These are phyloP conservation scores for Zea mays DNA, from an alignment of 176 grass and related monocot species.

Conservation along the genomic window Zm-B73-REFERENCE-NAM-5.0 NC_050097.1:210252501-210253000, in stretches of 20 bases:
- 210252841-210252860: background rate
- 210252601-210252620: constrained; percentile 33
- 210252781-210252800: background rate
- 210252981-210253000: background rate
- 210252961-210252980: no score
- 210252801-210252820: background rate
- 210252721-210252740: background rate
- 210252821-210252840: background rate
- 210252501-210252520: constrained; percentile 96
- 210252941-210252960: no score
- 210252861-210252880: no score
- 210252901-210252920: no score
- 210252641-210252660: constrained; percentile 27
- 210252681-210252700: constrained; percentile 9
- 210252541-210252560: constrained; percentile 28
- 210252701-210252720: constrained; percentile 38
- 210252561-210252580: background rate
- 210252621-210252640: constrained; percentile 27
- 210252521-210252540: constrained; percentile 48
- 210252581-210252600: background rate
- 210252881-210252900: background rate
- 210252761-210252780: background rate
- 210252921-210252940: background rate
- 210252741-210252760: background rate
- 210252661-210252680: constrained; percentile 7